Percentiles rank a stretch among this genome's conserved stretches.
phyloP scores from a whole-genome alignment of 768 basidiomycete species.

The Russula ochroleuca region DNA sequence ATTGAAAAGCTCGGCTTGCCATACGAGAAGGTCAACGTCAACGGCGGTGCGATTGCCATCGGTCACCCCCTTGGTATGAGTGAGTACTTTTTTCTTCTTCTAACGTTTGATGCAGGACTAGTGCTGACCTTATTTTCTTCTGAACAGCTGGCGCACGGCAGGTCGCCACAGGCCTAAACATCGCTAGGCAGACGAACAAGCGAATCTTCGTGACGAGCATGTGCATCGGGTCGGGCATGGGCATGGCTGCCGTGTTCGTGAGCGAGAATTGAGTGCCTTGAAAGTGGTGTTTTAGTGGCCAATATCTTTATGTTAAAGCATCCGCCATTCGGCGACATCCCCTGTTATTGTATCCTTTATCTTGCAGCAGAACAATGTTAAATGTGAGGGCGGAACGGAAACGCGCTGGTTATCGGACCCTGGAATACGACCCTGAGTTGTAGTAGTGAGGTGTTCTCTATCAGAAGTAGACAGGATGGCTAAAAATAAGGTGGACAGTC shows the following conservation, averaged over 20 bases:
- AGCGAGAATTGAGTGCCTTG: constrained; percentile 59
- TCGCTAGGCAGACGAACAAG: constrained; percentile 69
- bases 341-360: neutral
- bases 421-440: too few species aligned
- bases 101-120: constrained; percentile 1
- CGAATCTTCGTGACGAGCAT: constrained; percentile 86
- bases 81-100: constrained; percentile 39
- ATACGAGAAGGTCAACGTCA: constrained; percentile 75
- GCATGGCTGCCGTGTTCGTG: constrained; percentile 84
- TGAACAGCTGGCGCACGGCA: constrained; percentile 73
- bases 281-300: neutral
- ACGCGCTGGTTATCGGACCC: neutral
- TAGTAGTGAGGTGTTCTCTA: neutral
- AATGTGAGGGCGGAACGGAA: neutral
- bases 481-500: too few species aligned
- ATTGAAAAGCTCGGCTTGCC: constrained; percentile 66
- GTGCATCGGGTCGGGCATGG: constrained; percentile 90
- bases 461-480: neutral
- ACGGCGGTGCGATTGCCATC: constrained; percentile 86
- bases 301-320: constrained; percentile 7
- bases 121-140: neutral
- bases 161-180: constrained; percentile 77
- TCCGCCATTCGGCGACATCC: neutral
- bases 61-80: constrained; percentile 87
- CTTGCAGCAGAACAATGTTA: neutral